A percentile compares a stretch with the other conserved stretches of the same genome.
Conservation (phyloP, 805 yeast genomes). For the Myxozyma lipomycoides region DNA sequence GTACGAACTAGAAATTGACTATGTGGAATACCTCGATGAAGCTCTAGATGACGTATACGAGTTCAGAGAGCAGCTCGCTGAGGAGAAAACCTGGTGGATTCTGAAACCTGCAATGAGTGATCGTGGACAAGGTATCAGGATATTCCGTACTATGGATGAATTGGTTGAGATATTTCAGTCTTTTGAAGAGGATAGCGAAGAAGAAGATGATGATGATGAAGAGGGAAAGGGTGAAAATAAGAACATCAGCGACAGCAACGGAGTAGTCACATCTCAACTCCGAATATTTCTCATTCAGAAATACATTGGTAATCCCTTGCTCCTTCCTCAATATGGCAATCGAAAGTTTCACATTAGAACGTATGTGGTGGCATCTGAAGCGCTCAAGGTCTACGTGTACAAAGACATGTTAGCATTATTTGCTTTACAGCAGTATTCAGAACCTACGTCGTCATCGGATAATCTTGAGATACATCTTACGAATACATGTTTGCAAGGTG, state of each 20-base stretch:
- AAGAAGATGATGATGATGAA: constrained; percentile 49
- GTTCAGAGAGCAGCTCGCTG: constrained; percentile 70
- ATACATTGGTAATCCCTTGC: constrained; percentile 64
- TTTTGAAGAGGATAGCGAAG: constrained; percentile 71
- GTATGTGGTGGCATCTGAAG: constrained; percentile 73
- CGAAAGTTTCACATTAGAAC: constrained; percentile 87
- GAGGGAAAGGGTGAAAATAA: constrained; percentile 24
- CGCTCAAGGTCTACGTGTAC: constrained; percentile 73
- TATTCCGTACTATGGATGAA: constrained; percentile 74
- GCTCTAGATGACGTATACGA: constrained; percentile 90
- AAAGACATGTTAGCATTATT: constrained; percentile 77
- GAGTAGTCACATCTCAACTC: constrained; percentile 77
- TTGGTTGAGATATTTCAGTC: constrained; percentile 78
- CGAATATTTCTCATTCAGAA: constrained; percentile 90
- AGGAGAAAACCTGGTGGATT: constrained; percentile 59
- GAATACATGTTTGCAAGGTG: constrained; percentile 83
- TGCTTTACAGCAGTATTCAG: constrained; percentile 52
- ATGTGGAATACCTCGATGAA: constrained; percentile 94
- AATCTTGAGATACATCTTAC: constrained; percentile 77
- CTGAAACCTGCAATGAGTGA: constrained; percentile 97
- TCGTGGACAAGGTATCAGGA: constrained; percentile 89
- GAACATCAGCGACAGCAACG: constrained; percentile 54
- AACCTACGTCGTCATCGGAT: constrained; percentile 38
- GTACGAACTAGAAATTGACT: constrained; percentile 80
- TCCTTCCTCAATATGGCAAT: constrained; percentile 54